Percentiles rank a stretch among this genome's conserved stretches.
phyloP scores from a whole-genome alignment of 1,284 basidiomycete genomes.

The Mrakiaceae sp. region DNA sequence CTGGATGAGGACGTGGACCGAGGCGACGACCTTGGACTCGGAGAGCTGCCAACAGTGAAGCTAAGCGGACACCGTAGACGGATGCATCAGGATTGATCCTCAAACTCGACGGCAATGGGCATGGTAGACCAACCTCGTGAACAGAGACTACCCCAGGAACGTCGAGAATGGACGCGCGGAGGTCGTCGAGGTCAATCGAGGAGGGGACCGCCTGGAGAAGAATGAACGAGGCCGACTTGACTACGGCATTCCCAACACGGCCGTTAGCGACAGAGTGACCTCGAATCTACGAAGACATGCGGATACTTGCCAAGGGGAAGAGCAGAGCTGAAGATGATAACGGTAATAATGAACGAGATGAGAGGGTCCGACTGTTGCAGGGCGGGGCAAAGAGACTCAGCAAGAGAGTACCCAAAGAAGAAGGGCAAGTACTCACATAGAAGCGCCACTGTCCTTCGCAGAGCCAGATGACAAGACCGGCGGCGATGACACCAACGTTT shows the following conservation, averaged over 20 bases:
- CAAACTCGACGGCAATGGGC: neutral
- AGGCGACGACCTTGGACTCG: slow-evolving; percentile 82
- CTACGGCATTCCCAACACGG: slow-evolving; percentile 33
- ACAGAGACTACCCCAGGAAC: slow-evolving; percentile 83
- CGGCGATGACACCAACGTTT: slow-evolving; percentile 93
- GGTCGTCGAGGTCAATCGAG: slow-evolving; percentile 75
- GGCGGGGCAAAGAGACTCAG: neutral
- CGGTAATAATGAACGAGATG: slow-evolving; percentile 88
- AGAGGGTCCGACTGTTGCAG: slow-evolving; percentile 75
- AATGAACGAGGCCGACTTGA: slow-evolving; percentile 89
- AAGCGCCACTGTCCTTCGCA: slow-evolving; percentile 49
- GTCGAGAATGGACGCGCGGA: slow-evolving; percentile 62
- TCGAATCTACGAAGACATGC: neutral
- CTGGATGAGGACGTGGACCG: slow-evolving; percentile 84
- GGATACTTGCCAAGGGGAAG: slow-evolving; percentile 66
- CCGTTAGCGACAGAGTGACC: neutral
- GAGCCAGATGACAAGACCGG: slow-evolving; percentile 86
- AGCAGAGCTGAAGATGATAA: slow-evolving; percentile 93
- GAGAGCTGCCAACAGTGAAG: slow-evolving; percentile 94
- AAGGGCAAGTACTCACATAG: slow-evolving; percentile 28
- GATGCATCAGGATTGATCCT: neutral
- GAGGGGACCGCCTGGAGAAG: slow-evolving; percentile 92
- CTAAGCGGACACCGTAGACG: slow-evolving; percentile 17
- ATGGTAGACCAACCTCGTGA: slow-evolving; percentile 49
- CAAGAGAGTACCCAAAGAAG: neutral